Percentiles rank a stretch among this genome's conserved stretches.
phyloP scores from a whole-genome alignment of 371 early-diverging fungal species.

The Apophysomyces sp. region DNA sequence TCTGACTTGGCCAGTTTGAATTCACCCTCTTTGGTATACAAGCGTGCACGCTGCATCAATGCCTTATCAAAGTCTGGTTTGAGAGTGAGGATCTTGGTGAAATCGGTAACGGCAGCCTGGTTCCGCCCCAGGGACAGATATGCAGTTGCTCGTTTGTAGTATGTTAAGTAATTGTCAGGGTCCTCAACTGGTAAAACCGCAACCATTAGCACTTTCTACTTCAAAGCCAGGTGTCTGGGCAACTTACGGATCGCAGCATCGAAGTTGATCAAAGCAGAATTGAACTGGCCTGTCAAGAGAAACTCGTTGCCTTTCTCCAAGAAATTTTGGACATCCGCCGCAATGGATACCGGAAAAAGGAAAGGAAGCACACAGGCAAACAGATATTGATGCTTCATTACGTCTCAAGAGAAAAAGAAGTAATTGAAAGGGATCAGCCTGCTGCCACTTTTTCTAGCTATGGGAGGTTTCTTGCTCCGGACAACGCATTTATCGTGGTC shows the following conservation, averaged over 20 bases:
- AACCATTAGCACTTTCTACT: background rate
- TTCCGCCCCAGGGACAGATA: slow-evolving; percentile 75
- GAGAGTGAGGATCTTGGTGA: slow-evolving; percentile 69
- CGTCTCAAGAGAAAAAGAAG: background rate
- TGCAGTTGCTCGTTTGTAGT: slow-evolving; percentile 87
- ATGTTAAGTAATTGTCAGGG: slow-evolving; percentile 77
- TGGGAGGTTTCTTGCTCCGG: background rate
- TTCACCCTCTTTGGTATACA: slow-evolving; percentile 72
- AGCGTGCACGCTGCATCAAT: slow-evolving; percentile 75
- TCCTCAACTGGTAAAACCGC: slow-evolving; percentile 50
- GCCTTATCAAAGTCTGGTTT: slow-evolving; percentile 86
- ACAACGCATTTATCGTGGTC: background rate
- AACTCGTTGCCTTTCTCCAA: slow-evolving; percentile 66
- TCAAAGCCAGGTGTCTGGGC: background rate
- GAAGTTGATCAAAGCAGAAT: slow-evolving; percentile 67
- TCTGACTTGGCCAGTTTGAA: slow-evolving; percentile 61
- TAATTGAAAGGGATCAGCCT: background rate
- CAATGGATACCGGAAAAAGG: slow-evolving; percentile 17
- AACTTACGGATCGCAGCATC: slow-evolving; percentile 71
- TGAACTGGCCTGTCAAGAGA: slow-evolving; percentile 55
- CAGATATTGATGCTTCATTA: slow-evolving; percentile 12
- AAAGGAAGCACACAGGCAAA: slow-evolving; percentile 37
- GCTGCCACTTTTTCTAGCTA: background rate
- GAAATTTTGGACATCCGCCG: slow-evolving; percentile 50
- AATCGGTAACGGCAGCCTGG: slow-evolving; percentile 75